Evolutionary conservation across 2,329 filamentous ascomycete species (phyloP), one percentile per base, ranked within the genome.

Genomic region (Colletotrichum euphorbiae): DNA sequence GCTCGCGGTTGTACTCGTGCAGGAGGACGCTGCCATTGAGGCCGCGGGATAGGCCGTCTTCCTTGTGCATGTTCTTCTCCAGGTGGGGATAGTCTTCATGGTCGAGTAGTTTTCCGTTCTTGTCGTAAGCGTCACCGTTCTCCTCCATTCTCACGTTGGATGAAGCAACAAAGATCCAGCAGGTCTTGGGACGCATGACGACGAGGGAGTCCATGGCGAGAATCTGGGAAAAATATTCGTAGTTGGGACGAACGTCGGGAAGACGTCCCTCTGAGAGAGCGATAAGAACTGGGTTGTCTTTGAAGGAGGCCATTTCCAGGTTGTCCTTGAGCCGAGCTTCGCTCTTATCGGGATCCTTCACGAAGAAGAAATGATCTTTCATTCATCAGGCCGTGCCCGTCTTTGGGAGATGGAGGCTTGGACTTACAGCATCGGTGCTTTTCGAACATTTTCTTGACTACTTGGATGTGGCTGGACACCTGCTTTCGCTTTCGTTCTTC

Each of bases 401-500:
- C 13, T 6, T 24, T 4, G 38, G 5, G 6, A 28, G 28, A 28
- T 17, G 28, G 24, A 3, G 4, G 4, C 7, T 13, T 2, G 9
- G 28, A 82, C 88, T 84, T 80, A 90, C 89, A 90, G 75, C 86
- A 88, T 48, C 87, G 84, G 70, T 91, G 81, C 62, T 86, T 84
- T 62, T 84, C 83, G 71, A 91, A 87, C 75, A 91, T 90, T 58
- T 87, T 87, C 79, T 91, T 91, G 62, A 91, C 80, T 13, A 92
- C 89, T 75, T 92, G 89, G 74, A 91, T 91, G 74, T 91, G 89
- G 74, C 89, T 91, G 2, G 89, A 91, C 5, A 91, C 88, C 73
- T 90, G 89, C 76, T 91, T 91, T 64, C 88, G 82, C 69, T 83
- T 80, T 75, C 85, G 83, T 65, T 83, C 76, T 69, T 83, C 81